Base-by-base conservation (phyloP, 2,329 filamentous ascomycete genomes). In the Penicillium sp. region DNA sequence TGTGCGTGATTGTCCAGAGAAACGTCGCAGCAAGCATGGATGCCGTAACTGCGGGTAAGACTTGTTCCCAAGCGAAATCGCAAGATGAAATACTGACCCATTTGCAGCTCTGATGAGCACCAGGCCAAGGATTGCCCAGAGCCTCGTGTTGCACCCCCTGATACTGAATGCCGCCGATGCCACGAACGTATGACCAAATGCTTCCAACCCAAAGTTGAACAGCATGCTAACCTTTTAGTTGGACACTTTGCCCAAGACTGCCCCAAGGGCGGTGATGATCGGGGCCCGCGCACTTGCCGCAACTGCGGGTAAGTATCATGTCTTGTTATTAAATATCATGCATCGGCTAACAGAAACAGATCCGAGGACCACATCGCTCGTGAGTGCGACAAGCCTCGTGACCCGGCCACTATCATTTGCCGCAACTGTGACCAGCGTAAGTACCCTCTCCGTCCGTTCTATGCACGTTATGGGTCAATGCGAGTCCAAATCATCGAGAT, bases 41-140 rank as follows among this genome's bases (percentile, higher is more conserved):
- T 85, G 82, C 68, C 82, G 79, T 62, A 81, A 84, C 56, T 84
- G 82, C 72, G 77, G 80, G 67, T 78, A 68, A 51, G 72, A 47
- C 7, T 27, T 11, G 22, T n/a, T 15, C 31, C 11, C 25, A 29
- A 40, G 40, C 25, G 8, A n/a, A 20, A 12, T 42, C 54, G 15
- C 4, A 46, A 27, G 22, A 11, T 5, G 43, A 20, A 20, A 25
- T 37, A 40, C 61, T 73, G 40, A 73, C 55, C 27, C 25, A n/a
- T 18, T 27, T 41, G 26, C 48, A 77, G 76, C 6, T 60, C 69
- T 45, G 57, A 67, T 7, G 79, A 78, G 1, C 81, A 83, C 60
- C 75, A 73, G 49, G 75, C 79, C 9, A 53, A 72, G 6, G 78
- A 82, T 1, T 83, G 81, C 63, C 73, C 77, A 3, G 74, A 79